These are phyloP conservation scores for Fusarium robinianum DNA, from an alignment of 2,329 filamentous ascomycete genomes.

Conservation along the genomic window DNA sequence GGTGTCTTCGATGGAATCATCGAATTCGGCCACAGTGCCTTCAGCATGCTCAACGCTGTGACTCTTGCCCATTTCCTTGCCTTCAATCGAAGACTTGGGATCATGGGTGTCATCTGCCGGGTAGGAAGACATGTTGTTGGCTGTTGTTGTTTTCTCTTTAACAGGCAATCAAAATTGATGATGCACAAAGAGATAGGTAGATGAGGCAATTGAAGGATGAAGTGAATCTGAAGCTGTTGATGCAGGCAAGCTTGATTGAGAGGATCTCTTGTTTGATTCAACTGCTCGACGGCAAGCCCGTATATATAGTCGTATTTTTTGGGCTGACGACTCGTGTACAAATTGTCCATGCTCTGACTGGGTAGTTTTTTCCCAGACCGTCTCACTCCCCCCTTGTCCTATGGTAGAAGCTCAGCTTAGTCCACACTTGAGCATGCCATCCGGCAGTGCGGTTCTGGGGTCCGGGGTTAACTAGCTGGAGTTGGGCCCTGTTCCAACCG, in stretches of 20 bases:
- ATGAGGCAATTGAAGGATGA: background rate
- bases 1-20: slow-evolving; percentile 36
- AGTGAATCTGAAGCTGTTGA: background rate
- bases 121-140: slow-evolving; percentile 9
- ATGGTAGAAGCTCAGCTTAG: background rate
- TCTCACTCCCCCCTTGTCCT: slow-evolving; percentile 1
- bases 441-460: slow-evolving; percentile 9
- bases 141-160: too few relatives aligned
- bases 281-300: background rate
- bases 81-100: slow-evolving; percentile 10
- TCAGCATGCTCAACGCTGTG: slow-evolving; percentile 17
- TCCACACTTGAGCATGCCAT: slow-evolving; percentile 1
- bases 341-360: slow-evolving; percentile 10
- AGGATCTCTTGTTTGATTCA: background rate
- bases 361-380: slow-evolving; percentile 6
- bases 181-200: background rate
- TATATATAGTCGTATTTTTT: slow-evolving; percentile 19
- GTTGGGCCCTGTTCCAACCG: too few relatives aligned
- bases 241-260: slow-evolving; percentile 1
- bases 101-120: slow-evolving; percentile 9
- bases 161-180: too few relatives aligned
- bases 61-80: slow-evolving; percentile 3
- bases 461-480: slow-evolving; percentile 11
- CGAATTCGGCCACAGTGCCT: slow-evolving; percentile 15
- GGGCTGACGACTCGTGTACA: background rate